Conservation (phyloP, 129 eudicot species). For the Chrysanthemum makinoi region DNA sequence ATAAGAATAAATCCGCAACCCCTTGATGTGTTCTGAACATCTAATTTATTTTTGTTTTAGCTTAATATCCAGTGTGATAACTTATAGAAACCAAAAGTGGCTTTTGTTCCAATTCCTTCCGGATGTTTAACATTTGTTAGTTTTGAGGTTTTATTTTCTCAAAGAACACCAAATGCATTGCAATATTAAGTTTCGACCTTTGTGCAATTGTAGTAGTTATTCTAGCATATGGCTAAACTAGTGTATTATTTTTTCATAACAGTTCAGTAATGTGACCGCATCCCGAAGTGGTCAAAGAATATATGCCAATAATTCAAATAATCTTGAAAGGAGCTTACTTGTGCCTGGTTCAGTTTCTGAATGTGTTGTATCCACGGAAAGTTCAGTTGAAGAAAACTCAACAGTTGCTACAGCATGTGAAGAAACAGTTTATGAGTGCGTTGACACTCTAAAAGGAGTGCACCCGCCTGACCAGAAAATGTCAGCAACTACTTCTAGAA, state of each 20-base stretch:
- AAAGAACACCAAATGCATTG: no score
- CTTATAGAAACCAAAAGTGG: no score
- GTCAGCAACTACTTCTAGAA: slow-evolving; percentile 8
- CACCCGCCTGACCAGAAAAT: neutral
- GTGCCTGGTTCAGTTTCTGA: slow-evolving; percentile 14
- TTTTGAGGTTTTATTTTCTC: no score
- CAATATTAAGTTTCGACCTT: no score
- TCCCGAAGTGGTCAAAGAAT: neutral
- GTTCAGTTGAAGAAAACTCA: slow-evolving; percentile 20
- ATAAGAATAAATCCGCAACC: no score
- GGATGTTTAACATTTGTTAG: no score
- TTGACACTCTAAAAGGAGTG: neutral
- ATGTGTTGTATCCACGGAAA: slow-evolving; percentile 18
- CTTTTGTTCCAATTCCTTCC: no score
- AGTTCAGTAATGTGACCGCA: slow-evolving; percentile 21
- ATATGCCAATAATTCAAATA: neutral
- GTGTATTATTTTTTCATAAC: slow-evolving; percentile 10
- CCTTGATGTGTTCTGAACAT: no score
- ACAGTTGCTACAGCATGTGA: slow-evolving; percentile 1
- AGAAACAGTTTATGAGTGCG: slow-evolving; percentile 18
- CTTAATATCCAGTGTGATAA: no score
- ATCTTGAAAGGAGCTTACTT: slow-evolving; percentile 9
- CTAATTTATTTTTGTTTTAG: no score
- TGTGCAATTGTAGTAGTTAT: neutral
- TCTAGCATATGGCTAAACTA: neutral